Base-by-base conservation (phyloP, 257 asterid genomes). In the Penstemon eatonii region DNA sequence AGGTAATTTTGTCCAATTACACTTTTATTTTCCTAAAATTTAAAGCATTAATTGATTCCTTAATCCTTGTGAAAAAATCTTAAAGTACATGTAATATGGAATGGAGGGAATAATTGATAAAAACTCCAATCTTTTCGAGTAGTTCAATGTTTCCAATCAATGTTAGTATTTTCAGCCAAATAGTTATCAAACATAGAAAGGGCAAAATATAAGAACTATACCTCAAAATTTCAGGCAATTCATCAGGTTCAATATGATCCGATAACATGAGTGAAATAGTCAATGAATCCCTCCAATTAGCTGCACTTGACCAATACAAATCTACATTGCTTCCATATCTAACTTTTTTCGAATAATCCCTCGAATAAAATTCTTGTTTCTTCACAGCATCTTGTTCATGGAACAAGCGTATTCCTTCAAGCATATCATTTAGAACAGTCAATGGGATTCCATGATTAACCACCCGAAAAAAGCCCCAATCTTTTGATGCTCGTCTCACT, bases 281-380 rank as follows among this genome's bases (percentile, higher is more conserved):
- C 37, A 59, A 8, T 42, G 75, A 6, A 55, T 74, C 79, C n/a
- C 82, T 74, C 82, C 82, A 78, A 5, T 74, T 70, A 60, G 55
- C 76, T 4, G 60, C 59, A 8, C 69, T 43, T 44, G 74, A 2
- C 19, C 33, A 50, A 44, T 18, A 56, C 2, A 74, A 51, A 61
- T 74, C 69, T 41, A 67, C 67, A 37, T 74, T 74, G 42, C 46
- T 5, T 7, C 45, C 59, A 33, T 73, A 11, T 1, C 59, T 43
- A 1, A 73, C 52, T 4, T 38, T 67, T 62, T 63, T 53, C 4
- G 37, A 25, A 1, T 0, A 0, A 52, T 74, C 78, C 19, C 74
- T 19, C 5, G 78, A 67, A 46, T 74, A 67, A 64, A 68, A 74
- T 50, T 60, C 40, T 18, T 53, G 62, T 46, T 61, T 67, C 9